Evolutionary conservation across 108 stramenopile species (phyloP), one percentile per base, ranked within the genome.

Genomic region (Seminavis robusta): DNA sequence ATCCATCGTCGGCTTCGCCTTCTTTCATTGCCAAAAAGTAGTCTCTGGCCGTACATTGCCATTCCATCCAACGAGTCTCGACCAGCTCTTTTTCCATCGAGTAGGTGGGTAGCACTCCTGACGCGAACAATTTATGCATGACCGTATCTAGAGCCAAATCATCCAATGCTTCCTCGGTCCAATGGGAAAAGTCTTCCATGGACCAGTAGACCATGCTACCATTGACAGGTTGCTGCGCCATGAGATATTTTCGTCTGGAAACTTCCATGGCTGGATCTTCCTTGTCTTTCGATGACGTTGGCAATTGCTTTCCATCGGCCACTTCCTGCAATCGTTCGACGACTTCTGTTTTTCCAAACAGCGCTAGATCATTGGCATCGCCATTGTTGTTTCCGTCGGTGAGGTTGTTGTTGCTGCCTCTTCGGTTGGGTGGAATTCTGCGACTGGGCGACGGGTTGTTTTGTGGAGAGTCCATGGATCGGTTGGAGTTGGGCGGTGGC

Each of bases 21-120:
- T 30, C 50, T 38, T 55, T 45, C n/a, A n/a, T 51, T 16, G 13
- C 51, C 45, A 60, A 1, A 47, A 26, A 3, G 15, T 13, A 27
- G 8, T 34, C 8, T 60, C 47, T 10, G n/a, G n/a, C n/a, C n/a
- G n/a, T 33, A 39, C 79, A 59, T 56, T 77, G 73, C 89, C 89
- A 91, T 47, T 83, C 76, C 16, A 56, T 59, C 89, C 89, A 91
- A 25, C 74, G 62, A 26, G 69, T 65, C 27, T 52, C 23, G 6
- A 91, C 81, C 36, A 91, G 49, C 30, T 82, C 67, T 6, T 63
- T 52, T 56, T 91, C 89, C 50, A 79, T 59, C 16, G 65, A 48
- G 7, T 70, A 65, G 23, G 52, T 74, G 4, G 90, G 82, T 8
- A 92, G 62, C 27, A 86, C 60, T 1, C 86, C 83, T 8, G 75